These are phyloP conservation scores for Halocafeteria seosinensis DNA, from an alignment of 108 stramenopile genomes.

Conservation along the genomic window DNA sequence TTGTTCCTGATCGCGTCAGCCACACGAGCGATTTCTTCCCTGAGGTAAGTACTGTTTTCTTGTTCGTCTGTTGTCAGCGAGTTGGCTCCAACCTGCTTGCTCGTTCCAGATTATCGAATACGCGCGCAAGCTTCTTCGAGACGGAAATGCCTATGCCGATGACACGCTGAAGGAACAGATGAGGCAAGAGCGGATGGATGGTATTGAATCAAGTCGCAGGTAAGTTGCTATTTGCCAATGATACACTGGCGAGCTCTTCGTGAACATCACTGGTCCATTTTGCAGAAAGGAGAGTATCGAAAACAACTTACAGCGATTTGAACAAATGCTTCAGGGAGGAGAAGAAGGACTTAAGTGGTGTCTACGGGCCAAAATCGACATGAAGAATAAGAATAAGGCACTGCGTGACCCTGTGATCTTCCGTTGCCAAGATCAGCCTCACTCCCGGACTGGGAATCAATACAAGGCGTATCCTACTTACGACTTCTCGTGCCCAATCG, in stretches of 20 bases:
- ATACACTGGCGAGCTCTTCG: too few species aligned
- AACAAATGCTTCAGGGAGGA: conserved; percentile 57
- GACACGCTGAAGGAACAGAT: conserved; percentile 87
- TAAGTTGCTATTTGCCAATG: neutral
- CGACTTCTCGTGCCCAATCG: conserved; percentile 96
- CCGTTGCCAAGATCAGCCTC: conserved; percentile 73
- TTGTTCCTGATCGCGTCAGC: conserved; percentile 54
- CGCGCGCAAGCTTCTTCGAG: conserved; percentile 61
- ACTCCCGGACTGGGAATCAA: conserved; percentile 77
- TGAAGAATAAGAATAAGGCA: conserved; percentile 81
- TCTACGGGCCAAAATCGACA: conserved; percentile 91
- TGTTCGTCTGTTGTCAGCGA: too few species aligned
- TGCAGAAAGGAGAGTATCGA: conserved; percentile 47
- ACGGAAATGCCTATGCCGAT: conserved; percentile 93
- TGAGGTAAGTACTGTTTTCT: too few species aligned
- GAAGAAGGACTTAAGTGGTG: conserved; percentile 69
- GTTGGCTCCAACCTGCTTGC: too few species aligned
- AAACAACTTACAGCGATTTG: conserved; percentile 60
- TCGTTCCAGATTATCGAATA: conserved; percentile 56
- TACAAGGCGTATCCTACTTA: conserved; percentile 99
- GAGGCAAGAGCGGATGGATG: conserved; percentile 24
- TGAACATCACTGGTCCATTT: neutral
- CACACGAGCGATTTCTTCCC: conserved; percentile 32
- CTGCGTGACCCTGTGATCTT: conserved; percentile 91
- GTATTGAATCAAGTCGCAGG: conserved; percentile 10